Evolutionary conservation across 257 asterid genomes (phyloP).

Genomic region (Misopates orontium): DNA sequence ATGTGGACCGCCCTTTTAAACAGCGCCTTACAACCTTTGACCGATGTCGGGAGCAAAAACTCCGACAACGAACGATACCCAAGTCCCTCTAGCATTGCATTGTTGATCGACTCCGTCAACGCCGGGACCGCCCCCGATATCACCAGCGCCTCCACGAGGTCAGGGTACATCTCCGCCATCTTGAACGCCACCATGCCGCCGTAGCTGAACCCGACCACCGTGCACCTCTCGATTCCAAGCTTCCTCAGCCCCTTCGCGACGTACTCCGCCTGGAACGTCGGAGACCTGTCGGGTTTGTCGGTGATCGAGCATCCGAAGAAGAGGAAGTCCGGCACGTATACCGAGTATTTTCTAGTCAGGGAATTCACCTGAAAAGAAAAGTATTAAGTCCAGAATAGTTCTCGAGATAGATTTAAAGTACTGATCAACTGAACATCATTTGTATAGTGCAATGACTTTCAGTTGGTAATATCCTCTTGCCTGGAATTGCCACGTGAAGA

Average conservation of each 20-base stretch:
- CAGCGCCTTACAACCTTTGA: slow-evolving; percentile 71
- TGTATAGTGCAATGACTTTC: no score
- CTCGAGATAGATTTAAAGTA: no score
- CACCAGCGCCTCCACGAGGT: slow-evolving; percentile 61
- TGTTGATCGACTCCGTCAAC: slow-evolving; percentile 74
- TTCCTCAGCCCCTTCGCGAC: slow-evolving; percentile 56
- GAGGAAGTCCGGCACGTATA: slow-evolving; percentile 81
- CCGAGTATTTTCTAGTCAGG: slow-evolving; percentile 62
- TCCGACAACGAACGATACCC: slow-evolving; percentile 76
- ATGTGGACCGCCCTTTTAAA: slow-evolving; percentile 68
- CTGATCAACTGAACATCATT: no score
- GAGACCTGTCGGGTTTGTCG: slow-evolving; percentile 65
- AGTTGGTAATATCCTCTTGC: no score
- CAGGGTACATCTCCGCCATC: slow-evolving; percentile 79
- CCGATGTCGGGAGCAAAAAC: slow-evolving; percentile 70
- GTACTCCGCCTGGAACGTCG: slow-evolving; percentile 75
- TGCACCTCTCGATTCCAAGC: slow-evolving; percentile 68
- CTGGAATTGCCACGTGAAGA: slow-evolving; percentile 88
- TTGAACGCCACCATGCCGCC: slow-evolving; percentile 97
- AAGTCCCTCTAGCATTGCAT: slow-evolving; percentile 44
- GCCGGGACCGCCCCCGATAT: slow-evolving; percentile 75
- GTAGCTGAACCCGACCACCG: slow-evolving; percentile 84
- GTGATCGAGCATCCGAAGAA: slow-evolving; percentile 83
- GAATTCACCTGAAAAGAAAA: slow-evolving; percentile 51
- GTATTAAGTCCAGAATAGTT: no score